Percentiles rank a stretch among this genome's conserved stretches.
These are phyloP conservation scores for Nigrograna mackinnonii DNA, from an alignment of 2,329 filamentous ascomycete species.

Conservation along the genomic window DNA sequence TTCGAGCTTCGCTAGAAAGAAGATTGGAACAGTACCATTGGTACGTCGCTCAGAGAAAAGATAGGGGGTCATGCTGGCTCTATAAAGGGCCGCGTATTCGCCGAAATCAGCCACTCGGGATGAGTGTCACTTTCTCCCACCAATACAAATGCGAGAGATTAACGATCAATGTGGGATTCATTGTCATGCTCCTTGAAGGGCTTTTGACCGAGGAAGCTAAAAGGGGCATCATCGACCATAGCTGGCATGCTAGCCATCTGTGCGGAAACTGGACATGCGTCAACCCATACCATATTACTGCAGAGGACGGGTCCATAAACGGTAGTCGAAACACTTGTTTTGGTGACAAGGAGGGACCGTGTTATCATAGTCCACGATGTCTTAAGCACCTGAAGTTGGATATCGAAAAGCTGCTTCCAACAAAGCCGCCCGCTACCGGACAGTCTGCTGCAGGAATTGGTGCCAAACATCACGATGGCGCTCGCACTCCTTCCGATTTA, in stretches of 20 bases:
- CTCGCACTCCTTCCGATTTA: no score
- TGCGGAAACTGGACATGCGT: slow-evolving; percentile 20
- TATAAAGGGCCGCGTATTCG: slow-evolving; percentile 4
- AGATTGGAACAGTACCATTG: no score
- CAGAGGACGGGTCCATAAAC: slow-evolving; percentile 6
- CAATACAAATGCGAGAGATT: neutral
- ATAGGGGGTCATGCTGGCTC: slow-evolving; percentile 12
- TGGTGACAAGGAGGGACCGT: neutral
- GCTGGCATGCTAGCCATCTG: slow-evolving; percentile 15
- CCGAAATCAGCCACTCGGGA: neutral
- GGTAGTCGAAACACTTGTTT: slow-evolving; percentile 11
- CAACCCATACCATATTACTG: slow-evolving; percentile 11
- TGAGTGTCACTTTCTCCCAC: slow-evolving; percentile 4
- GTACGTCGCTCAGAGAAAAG: no score
- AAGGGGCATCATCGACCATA: slow-evolving; percentile 11
- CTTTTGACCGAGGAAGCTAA: slow-evolving; percentile 7
- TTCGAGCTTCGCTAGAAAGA: no score
- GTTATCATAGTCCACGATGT: slow-evolving; percentile 9
- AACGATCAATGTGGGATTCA: slow-evolving; percentile 7
- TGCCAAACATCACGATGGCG: no score
- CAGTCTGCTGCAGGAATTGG: no score
- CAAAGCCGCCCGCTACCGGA: no score
- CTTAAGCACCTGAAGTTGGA: slow-evolving; percentile 10
- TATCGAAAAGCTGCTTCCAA: neutral
- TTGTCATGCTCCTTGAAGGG: slow-evolving; percentile 10